Evolutionary conservation across 2,329 filamentous ascomycete genomes (phyloP), one percentile per base, ranked within the genome.

Genomic region (Verticillium klebahnii): DNA sequence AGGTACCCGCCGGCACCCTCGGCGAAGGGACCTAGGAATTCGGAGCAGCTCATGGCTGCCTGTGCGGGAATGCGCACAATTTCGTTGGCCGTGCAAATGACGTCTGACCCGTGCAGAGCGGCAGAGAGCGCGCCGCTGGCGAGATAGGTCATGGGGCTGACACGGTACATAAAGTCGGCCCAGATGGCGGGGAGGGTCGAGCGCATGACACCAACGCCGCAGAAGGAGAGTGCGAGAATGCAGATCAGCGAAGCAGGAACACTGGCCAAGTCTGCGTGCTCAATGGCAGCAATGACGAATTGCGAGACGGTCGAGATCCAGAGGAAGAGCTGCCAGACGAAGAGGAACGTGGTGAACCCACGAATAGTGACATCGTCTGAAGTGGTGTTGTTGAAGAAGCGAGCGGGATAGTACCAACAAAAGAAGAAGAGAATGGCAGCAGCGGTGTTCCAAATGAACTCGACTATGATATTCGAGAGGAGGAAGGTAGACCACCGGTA

Each of bases 361-460:
- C 64, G 62, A 1, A 62, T 59, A 9, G 23, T 61, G 19, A 60
- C 62, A 12, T 60, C 61, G 6, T 65, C 64, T 0, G 60, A 29
- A 15, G 62, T 62, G 1, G 87, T 85, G 67, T 89, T 89, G 59
- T 76, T 75, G 70, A 87, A 84, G 29, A 89, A 78, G 0, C 86
- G 85, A 58, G 90, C 85, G 0, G 89, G 87, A 68, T 89, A 92
- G 75, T 91, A 91, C 80, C 86, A 89, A 69, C 81, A 84, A 64
- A 88, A 78, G 75, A 81, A 92, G 68, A 89, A 84, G 50, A 90
- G 69, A n/a, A 87, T 76, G 1, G 84, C 82, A 74, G 86, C 83
- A 23, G 90, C 72, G 0, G 85, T 82, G 68, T 90, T 88, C 83
- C 87, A 92, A 0, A 89, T 87, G 0, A 92, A 74, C 71, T 93